These are phyloP conservation scores for Dittrichia graveolens DNA, from an alignment of 129 eudicot genomes.

Conservation along the genomic window DNA sequence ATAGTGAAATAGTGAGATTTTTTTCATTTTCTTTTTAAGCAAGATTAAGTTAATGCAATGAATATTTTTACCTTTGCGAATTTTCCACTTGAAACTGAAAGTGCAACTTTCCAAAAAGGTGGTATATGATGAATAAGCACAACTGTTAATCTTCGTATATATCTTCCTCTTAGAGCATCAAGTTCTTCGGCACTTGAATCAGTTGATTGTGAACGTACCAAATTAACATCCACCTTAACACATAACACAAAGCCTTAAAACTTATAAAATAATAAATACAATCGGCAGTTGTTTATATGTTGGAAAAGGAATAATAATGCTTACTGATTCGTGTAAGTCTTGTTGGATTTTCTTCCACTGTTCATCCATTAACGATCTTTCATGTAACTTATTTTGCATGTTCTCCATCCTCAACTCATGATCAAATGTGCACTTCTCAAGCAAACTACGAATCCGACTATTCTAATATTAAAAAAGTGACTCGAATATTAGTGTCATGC, in stretches of 20 bases:
- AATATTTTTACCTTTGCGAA: slow-evolving; percentile 66
- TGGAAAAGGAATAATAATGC: neutral
- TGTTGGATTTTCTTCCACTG: slow-evolving; percentile 79
- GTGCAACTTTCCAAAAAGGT: slow-evolving; percentile 84
- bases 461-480: slow-evolving; percentile 45
- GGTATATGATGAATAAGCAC: slow-evolving; percentile 80
- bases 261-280: neutral
- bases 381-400: slow-evolving; percentile 64
- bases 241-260: slow-evolving; percentile 7
- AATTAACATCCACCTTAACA: slow-evolving; percentile 53
- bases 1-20: no score
- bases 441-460: slow-evolving; percentile 66
- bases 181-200: slow-evolving; percentile 62
- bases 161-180: slow-evolving; percentile 78
- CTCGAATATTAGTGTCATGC: slow-evolving; percentile 20
- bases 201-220: slow-evolving; percentile 40
- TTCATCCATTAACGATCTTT: slow-evolving; percentile 65
- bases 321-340: slow-evolving; percentile 60
- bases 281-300: slow-evolving; percentile 8
- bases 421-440: slow-evolving; percentile 72
- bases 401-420: slow-evolving; percentile 70
- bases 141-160: slow-evolving; percentile 74
- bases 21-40: no score
- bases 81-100: slow-evolving; percentile 83
- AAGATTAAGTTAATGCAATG: neutral